Percentiles rank a stretch among this genome's conserved stretches.
These are phyloP conservation scores for Chalciporus sphaerocephalus DNA, from an alignment of 768 basidiomycete species.

Conservation along the genomic window DNA sequence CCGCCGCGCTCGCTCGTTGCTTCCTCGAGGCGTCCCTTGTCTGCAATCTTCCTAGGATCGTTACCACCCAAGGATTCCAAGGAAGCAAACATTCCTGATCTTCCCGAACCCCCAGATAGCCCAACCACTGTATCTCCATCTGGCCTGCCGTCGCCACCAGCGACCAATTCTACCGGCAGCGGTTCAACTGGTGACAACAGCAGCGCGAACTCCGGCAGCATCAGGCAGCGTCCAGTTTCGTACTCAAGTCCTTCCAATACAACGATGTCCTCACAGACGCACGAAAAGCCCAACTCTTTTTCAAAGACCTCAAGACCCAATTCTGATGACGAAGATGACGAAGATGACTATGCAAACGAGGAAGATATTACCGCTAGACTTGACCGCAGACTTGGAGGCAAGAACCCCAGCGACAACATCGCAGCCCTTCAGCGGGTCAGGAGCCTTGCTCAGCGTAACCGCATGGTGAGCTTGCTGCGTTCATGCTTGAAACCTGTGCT, in stretches of 20 bases:
- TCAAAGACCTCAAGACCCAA: slow-evolving; percentile 28
- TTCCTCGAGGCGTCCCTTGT: slow-evolving; percentile 50
- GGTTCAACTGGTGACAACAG: slow-evolving; percentile 65
- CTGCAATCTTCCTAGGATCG: slow-evolving; percentile 55
- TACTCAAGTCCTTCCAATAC: slow-evolving; percentile 22
- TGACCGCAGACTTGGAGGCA: slow-evolving; percentile 33
- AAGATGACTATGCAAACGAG: slow-evolving; percentile 47
- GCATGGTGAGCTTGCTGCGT: slow-evolving; percentile 50
- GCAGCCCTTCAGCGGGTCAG: slow-evolving; percentile 63
- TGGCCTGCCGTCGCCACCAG: slow-evolving; percentile 78
- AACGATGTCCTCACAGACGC: slow-evolving; percentile 40
- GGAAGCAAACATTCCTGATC: slow-evolving; percentile 49
- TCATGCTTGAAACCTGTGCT: slow-evolving; percentile 17
- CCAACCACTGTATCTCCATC: slow-evolving; percentile 53
- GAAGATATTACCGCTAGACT: slow-evolving; percentile 64
- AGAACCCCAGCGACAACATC: slow-evolving; percentile 48
- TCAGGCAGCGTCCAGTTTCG: slow-evolving; percentile 34
- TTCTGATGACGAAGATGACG: slow-evolving; percentile 46
- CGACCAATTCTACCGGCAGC: slow-evolving; percentile 81
- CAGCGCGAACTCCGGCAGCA: slow-evolving; percentile 39
- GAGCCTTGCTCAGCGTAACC: slow-evolving; percentile 67
- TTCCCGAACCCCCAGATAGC: slow-evolving; percentile 65
- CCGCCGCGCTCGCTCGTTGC: slow-evolving; percentile 44
- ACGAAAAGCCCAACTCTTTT: slow-evolving; percentile 32
- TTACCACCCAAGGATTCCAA: slow-evolving; percentile 39